Evolutionary conservation across 1,284 basidiomycete genomes (phyloP), one percentile per base, ranked within the genome.

Genomic region (Ganoderma sp.): DNA sequence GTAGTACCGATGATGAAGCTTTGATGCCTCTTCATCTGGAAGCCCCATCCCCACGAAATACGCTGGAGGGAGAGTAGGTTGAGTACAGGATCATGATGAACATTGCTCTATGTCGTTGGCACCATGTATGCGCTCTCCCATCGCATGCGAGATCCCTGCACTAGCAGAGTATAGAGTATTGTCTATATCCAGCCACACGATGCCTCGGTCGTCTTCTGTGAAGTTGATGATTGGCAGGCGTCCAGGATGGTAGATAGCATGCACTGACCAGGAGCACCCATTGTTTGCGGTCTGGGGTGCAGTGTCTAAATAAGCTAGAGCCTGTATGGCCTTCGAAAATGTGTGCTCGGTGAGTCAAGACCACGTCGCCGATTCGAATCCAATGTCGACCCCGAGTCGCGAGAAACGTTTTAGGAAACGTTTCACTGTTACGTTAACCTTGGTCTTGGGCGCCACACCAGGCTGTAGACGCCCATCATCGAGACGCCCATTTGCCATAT

Each of bases 151-250:
- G 66, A 96, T 94, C 77, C 85, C 88, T 14, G 88, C 83, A 75
- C 86, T 90, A 0, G 91, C 87, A 19, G 91, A 92, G 79, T 95
- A 95, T 17, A 95, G 84, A 1, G 94, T 95, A 75, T 95, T 95
- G 79, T 96, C 94, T 70, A 96, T 94, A 77, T 96, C 94, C 68
- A 96, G 88, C 87, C 91, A 95, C 45, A 93, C 83, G 60, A 94
- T 81, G 68, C 77, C 78, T 25, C 88, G 84, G 67, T 88, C 85
- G 82, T 90, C 88, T 77, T 68, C 62, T 64, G 37, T 60, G 45
- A 63, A 45, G 37, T 22, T 58, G 32, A 32, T 22, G 25, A 22
- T 60, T 19, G 42, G 58, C 58, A 14, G 42, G 58, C 39, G 14
- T 25, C 28, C 48, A 52, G 5, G 25, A 41, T 60, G 42, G 15